These are phyloP conservation scores for Phoma sp. DNA, from an alignment of 2,329 filamentous ascomycete genomes.

Conservation along the genomic window DNA sequence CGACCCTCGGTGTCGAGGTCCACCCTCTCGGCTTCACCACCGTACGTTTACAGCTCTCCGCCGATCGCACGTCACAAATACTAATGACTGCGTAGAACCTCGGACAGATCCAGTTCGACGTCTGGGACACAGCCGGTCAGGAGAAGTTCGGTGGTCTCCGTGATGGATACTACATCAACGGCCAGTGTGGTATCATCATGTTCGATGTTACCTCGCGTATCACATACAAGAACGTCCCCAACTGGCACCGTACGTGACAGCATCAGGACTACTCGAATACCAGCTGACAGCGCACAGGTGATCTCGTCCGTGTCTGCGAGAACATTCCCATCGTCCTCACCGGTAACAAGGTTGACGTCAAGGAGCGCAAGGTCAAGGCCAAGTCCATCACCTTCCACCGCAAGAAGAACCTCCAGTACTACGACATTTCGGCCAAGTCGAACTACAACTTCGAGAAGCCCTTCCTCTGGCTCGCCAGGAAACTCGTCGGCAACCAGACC, in stretches of 20 bases:
- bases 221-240: constrained; percentile 99
- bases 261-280: background rate
- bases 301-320: constrained; percentile 98
- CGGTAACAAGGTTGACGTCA: constrained; percentile 99
- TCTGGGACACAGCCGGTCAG: constrained; percentile 98
- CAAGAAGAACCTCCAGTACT: constrained; percentile 99
- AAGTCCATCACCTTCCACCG: constrained; percentile 99
- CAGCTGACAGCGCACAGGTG: constrained; percentile 64
- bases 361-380: constrained; percentile 99
- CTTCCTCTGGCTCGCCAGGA: constrained; percentile 98
- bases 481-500: constrained; percentile 91
- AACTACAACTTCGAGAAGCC: constrained; percentile 99
- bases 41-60: constrained; percentile 64
- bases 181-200: constrained; percentile 99
- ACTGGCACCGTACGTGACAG: constrained; percentile 92
- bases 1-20: constrained; percentile 98
- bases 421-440: constrained; percentile 99
- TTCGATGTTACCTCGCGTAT: constrained; percentile 99
- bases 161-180: constrained; percentile 99
- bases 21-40: constrained; percentile 98
- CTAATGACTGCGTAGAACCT: constrained; percentile 69
- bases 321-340: constrained; percentile 98
- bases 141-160: constrained; percentile 99
- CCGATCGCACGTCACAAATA: constrained; percentile 18
- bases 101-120: constrained; percentile 96